These are phyloP conservation scores for Leptodermis oblonga DNA, from an alignment of 257 asterid genomes.

Conservation along the genomic window DNA sequence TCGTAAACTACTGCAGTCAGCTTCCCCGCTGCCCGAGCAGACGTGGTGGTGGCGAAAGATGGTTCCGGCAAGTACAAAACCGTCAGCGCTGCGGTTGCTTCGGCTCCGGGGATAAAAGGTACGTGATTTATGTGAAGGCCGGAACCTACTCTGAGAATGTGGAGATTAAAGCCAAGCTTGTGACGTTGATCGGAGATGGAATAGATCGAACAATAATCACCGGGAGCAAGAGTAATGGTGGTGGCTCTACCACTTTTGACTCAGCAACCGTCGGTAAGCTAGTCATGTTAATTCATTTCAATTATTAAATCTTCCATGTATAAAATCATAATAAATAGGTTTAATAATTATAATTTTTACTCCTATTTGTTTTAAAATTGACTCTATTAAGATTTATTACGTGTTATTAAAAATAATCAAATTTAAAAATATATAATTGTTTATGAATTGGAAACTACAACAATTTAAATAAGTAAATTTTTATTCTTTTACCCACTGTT, in stretches of 20 bases:
- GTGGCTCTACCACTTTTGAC: slow-evolving; percentile 69
- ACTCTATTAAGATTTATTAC: too few relatives aligned
- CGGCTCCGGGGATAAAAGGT: slow-evolving; percentile 54
- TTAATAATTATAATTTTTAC: too few relatives aligned
- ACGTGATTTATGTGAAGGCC: slow-evolving; percentile 52
- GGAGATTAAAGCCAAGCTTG: slow-evolving; percentile 40
- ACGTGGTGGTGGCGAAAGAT: slow-evolving; percentile 65
- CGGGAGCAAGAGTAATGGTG: slow-evolving; percentile 72
- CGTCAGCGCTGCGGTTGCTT: slow-evolving; percentile 45
- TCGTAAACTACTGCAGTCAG: slow-evolving; percentile 44
- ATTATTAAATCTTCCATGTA: too few relatives aligned
- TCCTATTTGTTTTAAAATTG: not conserved
- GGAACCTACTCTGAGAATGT: slow-evolving; percentile 70
- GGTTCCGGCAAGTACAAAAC: slow-evolving; percentile 64
- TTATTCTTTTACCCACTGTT: too few relatives aligned
- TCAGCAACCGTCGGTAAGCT: slow-evolving; percentile 86
- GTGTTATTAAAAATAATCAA: too few relatives aligned
- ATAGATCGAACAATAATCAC: slow-evolving; percentile 76
- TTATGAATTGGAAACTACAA: too few relatives aligned
- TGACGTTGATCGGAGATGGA: slow-evolving; percentile 79
- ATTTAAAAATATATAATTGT: too few relatives aligned
- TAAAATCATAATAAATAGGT: too few relatives aligned
- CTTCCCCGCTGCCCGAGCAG: slow-evolving; percentile 23
- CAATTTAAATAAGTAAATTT: too few relatives aligned
- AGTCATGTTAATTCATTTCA: too few relatives aligned